Percentiles rank a stretch among this genome's conserved stretches.
These are phyloP conservation scores for Calonectria pauciramosa DNA, from an alignment of 2,329 filamentous ascomycete species.

Conservation along the genomic window DNA sequence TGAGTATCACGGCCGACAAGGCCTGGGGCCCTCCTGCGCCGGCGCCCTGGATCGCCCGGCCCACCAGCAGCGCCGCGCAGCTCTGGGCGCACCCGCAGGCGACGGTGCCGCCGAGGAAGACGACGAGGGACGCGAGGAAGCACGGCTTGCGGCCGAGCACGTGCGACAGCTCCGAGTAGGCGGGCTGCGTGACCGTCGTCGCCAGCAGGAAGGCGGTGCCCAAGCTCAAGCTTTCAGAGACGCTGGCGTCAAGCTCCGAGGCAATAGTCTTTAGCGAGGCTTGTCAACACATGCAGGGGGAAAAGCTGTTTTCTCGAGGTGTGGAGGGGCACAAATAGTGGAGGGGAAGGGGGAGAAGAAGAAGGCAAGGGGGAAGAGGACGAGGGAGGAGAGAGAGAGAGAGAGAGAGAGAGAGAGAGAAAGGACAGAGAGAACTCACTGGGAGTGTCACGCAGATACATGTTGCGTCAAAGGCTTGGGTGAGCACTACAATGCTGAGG, in stretches of 20 bases:
- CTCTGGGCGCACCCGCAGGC: conserved; percentile 50
- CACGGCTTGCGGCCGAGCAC: conserved; percentile 52
- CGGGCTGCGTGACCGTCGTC: conserved; percentile 71
- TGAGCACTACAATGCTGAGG: conserved; percentile 38
- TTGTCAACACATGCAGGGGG: conserved; percentile 16
- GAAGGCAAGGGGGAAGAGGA: not conserved
- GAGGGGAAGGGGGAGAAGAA: not conserved
- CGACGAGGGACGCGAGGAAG: conserved; percentile 32
- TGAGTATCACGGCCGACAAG: conserved; percentile 50
- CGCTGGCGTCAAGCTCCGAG: conserved; percentile 41
- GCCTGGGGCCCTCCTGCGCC: conserved; percentile 53
- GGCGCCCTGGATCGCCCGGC: conserved; percentile 53
- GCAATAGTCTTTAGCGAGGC: conserved; percentile 36
- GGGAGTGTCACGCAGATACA: conserved; percentile 48
- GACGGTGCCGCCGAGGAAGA: conserved; percentile 58
- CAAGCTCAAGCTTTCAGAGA: conserved; percentile 43
- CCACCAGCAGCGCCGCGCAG: conserved; percentile 49
- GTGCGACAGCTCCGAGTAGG: conserved; percentile 53
- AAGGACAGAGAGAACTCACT: conserved; percentile 24
- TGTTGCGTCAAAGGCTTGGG: conserved; percentile 45
- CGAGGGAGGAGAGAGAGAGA: not conserved
- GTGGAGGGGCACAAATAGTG: not conserved
- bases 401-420: not conserved
- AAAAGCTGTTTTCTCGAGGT: not conserved
- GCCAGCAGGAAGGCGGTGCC: conserved; percentile 79